Percentiles rank a stretch among this genome's conserved stretches.
Evolutionary conservation across 2,329 filamentous ascomycete genomes (phyloP).

Genomic region (Beauveria sp.): DNA sequence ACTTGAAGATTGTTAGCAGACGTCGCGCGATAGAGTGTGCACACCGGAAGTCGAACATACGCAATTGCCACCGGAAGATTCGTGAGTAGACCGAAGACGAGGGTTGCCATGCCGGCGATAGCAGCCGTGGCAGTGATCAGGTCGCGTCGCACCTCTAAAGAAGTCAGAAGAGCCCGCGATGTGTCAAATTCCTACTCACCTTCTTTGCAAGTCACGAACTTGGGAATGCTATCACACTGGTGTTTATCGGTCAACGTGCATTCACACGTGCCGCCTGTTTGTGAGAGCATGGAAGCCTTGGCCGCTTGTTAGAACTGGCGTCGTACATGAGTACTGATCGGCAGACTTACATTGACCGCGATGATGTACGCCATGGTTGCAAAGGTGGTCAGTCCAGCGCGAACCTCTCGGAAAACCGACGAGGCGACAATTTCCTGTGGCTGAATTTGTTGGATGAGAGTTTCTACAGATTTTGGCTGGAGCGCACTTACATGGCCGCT

Average conservation of each 20-base stretch:
- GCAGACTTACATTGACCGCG: slow-evolving; percentile 51
- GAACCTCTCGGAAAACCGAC: slow-evolving; percentile 68
- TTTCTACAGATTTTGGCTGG: not conserved
- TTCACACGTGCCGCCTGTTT: slow-evolving; percentile 70
- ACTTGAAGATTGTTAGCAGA: slow-evolving; percentile 27
- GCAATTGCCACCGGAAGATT: slow-evolving; percentile 72
- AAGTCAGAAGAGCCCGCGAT: slow-evolving; percentile 6
- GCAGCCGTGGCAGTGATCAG: slow-evolving; percentile 79
- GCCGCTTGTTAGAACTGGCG: slow-evolving; percentile 4
- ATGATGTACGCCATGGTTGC: slow-evolving; percentile 84
- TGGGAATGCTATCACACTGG: slow-evolving; percentile 40
- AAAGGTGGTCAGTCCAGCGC: slow-evolving; percentile 73
- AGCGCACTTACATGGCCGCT: slow-evolving; percentile 56
- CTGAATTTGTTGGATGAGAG: slow-evolving; percentile 30
- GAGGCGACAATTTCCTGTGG: slow-evolving; percentile 59
- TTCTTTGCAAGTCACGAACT: slow-evolving; percentile 40
- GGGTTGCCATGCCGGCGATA: slow-evolving; percentile 64
- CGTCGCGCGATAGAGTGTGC: not conserved
- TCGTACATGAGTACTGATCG: not conserved
- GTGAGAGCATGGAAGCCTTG: slow-evolving; percentile 63
- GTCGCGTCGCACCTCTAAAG: slow-evolving; percentile 59
- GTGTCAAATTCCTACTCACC: slow-evolving; percentile 25
- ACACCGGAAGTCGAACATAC: slow-evolving; percentile 37
- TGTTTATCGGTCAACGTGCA: slow-evolving; percentile 43
- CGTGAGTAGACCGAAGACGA: slow-evolving; percentile 72